Base-by-base conservation (phyloP, 345 rosid genomes). In the Eucalyptus melliodora region DNA sequence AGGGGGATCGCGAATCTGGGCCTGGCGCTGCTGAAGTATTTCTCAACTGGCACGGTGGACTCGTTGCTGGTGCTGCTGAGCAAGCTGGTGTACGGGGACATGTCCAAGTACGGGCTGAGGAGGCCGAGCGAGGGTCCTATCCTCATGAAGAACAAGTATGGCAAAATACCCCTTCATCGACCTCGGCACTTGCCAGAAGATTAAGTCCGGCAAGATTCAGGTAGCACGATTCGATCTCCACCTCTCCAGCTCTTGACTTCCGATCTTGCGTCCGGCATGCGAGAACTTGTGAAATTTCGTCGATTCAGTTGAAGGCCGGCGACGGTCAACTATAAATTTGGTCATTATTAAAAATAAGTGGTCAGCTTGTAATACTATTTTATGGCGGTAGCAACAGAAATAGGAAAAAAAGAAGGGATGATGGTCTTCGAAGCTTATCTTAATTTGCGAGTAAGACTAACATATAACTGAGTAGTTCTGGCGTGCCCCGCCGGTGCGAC, bases 111-210 rank as follows among this genome's bases (percentile, higher is more conserved):
- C 86, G 93, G 94, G 24, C 88, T 91, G 4, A 27, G 40, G 30
- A 89, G 92, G 80, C 93, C 94, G 8, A 44, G 14, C 16, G 90
- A 89, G 47, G 93, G 93, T 11, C 92, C 93, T 7, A 89, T 93
- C 86, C 67, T 86, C 40, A 90, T 92, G 89, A 94, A 95, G 91
- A 67, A 59, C 87, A 89, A 88, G 17, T 90, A 93, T 12, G 96
- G 96, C 30, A 94, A 93, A 93, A 91, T 89, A 94, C 87, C 96
- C 95, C 11, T 53, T 93, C 53, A 50, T 94, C 50, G 96, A 96
- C 69, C 92, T 96, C 4, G 96, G 95, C 9, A 92, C 96, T 19
- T 55, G 86, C 51, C 86, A 50, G 59, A 93, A 92, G 90, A 94
- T 94, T 69, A 86, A 90, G 27, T 88, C 92, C 13, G 92, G 94